Evolutionary conservation across 345 rosid genomes (phyloP), one percentile per base, ranked within the genome.

Genomic region (Noccaea caerulescens): DNA sequence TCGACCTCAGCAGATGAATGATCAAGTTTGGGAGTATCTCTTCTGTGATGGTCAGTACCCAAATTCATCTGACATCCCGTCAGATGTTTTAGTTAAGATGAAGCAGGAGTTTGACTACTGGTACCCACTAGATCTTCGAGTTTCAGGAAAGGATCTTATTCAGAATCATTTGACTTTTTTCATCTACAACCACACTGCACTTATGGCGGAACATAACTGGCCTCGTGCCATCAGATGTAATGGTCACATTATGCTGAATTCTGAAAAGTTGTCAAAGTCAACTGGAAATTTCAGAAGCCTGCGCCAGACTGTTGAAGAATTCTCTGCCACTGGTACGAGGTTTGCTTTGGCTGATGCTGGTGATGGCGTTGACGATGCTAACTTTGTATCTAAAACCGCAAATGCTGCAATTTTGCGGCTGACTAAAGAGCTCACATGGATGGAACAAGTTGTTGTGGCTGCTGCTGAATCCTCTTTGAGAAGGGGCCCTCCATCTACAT

Each of bases 111-210:
- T 93, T 82, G 92, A 91, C 37, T 93, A 93, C 71, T 89, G 98
- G 97, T 93, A 93, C 69, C 98, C 98, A 2, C 90, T 89, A 52
- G 98, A 93, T 80, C 89, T 93, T 44, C 86, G 98, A 69, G 98
- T 86, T 44, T 93, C 97, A 45, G 98, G 98, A 20, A 93, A 93
- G 83, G 98, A 93, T 77, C 94, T 91, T 43, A 93, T 91, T 72
- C 98, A 89, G 82, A 93, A 93, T 80, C 98, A 93, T 75, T 78
- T 93, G 76, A 87, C 98, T 34, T 91, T 93, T 80, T 82, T 74
- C 71, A 86, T 93, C 61, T 91, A 27, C 30, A 27, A 91, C 80
- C 98, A 93, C 81, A 76, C 89, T 12, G 98, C 91, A 32, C 80
- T 93, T 16, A 85, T 93, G 98, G 60, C 84, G 38, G 80, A 64